These are phyloP conservation scores for Neonectria coccinea DNA, from an alignment of 2,329 filamentous ascomycete species.

Conservation along the genomic window DNA sequence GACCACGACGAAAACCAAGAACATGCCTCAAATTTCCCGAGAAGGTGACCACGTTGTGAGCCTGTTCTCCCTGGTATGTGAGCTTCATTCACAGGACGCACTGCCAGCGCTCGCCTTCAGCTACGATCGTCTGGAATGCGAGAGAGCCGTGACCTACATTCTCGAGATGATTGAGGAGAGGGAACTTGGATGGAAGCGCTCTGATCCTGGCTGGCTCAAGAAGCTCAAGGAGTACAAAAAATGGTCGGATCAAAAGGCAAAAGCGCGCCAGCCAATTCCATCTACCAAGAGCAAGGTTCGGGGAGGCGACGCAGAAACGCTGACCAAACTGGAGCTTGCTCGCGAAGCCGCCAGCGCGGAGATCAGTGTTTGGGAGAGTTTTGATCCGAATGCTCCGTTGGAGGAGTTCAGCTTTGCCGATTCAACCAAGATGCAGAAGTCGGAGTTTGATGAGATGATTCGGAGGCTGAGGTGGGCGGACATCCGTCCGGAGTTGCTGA, in stretches of 20 bases:
- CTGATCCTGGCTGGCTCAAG: constrained; percentile 69
- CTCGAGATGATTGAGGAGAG: constrained; percentile 59
- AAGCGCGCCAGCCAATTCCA: constrained; percentile 40
- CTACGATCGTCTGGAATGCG: constrained; percentile 76
- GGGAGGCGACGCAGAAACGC: constrained; percentile 48
- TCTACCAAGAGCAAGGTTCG: constrained; percentile 54
- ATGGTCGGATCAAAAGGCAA: constrained; percentile 67
- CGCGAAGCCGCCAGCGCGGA: constrained; percentile 69
- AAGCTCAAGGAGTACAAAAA: constrained; percentile 65
- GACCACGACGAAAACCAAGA: neutral
- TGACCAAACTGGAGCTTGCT: constrained; percentile 67
- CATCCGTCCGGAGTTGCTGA: constrained; percentile 63
- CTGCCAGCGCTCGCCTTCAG: constrained; percentile 83
- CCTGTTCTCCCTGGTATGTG: constrained; percentile 65
- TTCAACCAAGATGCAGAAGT: constrained; percentile 65
- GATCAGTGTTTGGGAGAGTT: constrained; percentile 69
- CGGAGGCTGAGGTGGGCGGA: constrained; percentile 59
- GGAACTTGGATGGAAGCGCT: constrained; percentile 64
- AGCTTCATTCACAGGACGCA: constrained; percentile 72
- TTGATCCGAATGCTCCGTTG: constrained; percentile 74
- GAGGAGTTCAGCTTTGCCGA: constrained; percentile 76
- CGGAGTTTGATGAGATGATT: constrained; percentile 67
- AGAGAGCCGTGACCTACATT: constrained; percentile 65
- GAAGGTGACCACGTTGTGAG: constrained; percentile 10
- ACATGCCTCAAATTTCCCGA: no score